Evolutionary conservation across 176 grass and related monocot genomes (phyloP).

Genomic region (Melocanna baccifera): DNA sequence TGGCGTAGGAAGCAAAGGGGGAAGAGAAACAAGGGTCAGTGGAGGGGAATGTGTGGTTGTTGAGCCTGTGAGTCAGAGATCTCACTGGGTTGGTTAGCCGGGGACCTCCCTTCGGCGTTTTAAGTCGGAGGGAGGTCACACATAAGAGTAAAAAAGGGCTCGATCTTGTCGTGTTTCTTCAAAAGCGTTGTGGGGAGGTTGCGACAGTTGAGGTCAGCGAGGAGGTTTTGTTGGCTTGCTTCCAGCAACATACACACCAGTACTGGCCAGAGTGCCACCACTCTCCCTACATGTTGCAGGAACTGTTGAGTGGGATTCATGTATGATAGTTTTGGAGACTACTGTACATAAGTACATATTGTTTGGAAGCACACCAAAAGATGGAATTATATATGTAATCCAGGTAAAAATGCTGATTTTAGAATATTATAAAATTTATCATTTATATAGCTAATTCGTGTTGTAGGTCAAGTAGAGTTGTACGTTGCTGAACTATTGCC

Average conservation of each 20-base stretch:
- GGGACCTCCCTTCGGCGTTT: slow-evolving; percentile 29
- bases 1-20: not conserved
- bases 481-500: no score
- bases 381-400: no score
- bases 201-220: slow-evolving; percentile 13
- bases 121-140: slow-evolving; percentile 15
- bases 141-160: slow-evolving; percentile 6
- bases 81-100: slow-evolving; percentile 2
- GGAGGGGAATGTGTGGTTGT: slow-evolving; percentile 39
- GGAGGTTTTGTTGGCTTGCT: not conserved
- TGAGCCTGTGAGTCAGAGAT: not conserved
- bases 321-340: no score
- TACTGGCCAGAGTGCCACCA: not conserved
- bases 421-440: no score
- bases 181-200: not conserved
- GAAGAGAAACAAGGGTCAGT: slow-evolving; percentile 28
- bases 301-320: no score
- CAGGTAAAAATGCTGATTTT: no score
- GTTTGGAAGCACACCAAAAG: no score
- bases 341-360: no score
- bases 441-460: no score
- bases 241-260: not conserved
- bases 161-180: slow-evolving; percentile 16
- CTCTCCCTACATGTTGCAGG: no score
- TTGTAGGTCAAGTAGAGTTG: no score